Conservation (phyloP, 2,329 filamentous ascomycete species). For the Coniochaeta prunicola region DNA sequence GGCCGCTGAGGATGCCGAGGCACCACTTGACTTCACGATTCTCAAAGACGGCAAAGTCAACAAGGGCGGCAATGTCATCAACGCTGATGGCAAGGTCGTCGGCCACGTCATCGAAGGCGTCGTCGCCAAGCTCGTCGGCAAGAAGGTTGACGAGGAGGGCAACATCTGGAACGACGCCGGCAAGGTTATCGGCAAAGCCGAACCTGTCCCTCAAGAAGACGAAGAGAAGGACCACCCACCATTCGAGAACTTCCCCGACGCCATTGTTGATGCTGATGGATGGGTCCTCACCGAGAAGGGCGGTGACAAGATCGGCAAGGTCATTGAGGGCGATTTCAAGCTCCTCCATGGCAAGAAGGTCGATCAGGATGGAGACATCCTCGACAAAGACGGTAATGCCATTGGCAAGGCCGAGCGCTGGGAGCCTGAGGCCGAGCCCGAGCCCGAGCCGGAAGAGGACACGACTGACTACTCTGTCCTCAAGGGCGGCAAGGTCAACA, state of each 20-base stretch:
- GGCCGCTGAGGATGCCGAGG: constrained; percentile 25
- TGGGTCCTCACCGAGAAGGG: constrained; percentile 35
- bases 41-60: constrained; percentile 50
- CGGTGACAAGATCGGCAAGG: constrained; percentile 46
- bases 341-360: constrained; percentile 58
- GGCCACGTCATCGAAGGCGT: constrained; percentile 61
- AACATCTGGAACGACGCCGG: constrained; percentile 66
- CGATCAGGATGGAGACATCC: constrained; percentile 61
- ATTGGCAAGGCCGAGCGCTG: constrained; percentile 41
- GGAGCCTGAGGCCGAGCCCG: constrained; percentile 31
- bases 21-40: constrained; percentile 53
- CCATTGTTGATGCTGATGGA: constrained; percentile 44
- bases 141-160: constrained; percentile 57
- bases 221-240: constrained; percentile 42
- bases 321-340: constrained; percentile 58
- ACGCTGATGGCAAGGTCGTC: constrained; percentile 44
- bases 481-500: constrained; percentile 50
- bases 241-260: constrained; percentile 52
- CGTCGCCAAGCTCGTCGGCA: constrained; percentile 56
- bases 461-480: constrained; percentile 30
- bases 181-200: constrained; percentile 59
- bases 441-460: constrained; percentile 45
- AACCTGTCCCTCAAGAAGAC: constrained; percentile 54
- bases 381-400: constrained; percentile 58
- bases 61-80: constrained; percentile 50